Evolutionary conservation across 805 yeast species (phyloP), one percentile per base, ranked within the genome.

Genomic region (Candida maltosa): DNA sequence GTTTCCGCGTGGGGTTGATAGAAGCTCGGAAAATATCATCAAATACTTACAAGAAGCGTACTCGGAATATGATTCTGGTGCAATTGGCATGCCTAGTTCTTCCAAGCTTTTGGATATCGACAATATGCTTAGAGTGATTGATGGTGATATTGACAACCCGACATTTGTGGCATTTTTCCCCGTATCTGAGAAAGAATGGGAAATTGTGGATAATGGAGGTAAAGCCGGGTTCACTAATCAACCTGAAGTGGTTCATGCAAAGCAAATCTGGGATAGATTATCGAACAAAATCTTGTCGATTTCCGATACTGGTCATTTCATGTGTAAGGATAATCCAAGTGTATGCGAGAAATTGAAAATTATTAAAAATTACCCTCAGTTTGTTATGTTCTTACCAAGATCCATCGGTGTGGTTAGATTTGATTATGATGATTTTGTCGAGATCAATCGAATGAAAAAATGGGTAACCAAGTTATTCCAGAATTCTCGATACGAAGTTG

Each of bases 131-230:
- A 55, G 65, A 10, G 46, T 79, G 4, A 58, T 82, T 7, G 73
- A 73, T 0, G 86, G 87, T 1, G 64, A 70, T 12, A 51, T 51
- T 5, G 51, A 57, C 1, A 58, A 60, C 18, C 85, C 91, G 2
- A 56, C 65, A 35, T 58, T 84, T 42, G 67, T 84, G 3, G 71
- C 84, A 11, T 78, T 84, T 40, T 83, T 83, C 76, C 88, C 89
- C 2, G 58, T 78, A 3, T 55, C 69, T 4, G 65, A 69, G 30
- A 54, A 70, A 19, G 61, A 73, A 37, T 56, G 66, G 47, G 51
- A 55, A 15, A 45, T 49, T 11, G 48, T 53, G 10, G 68, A 62
- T 16, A 43, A 45, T 15, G 25, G 26, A 16, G 56, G 57, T 4
- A 64, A 64, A 35, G 46, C 48, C n/a, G 49, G 58, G 4, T 76